These are phyloP conservation scores for Chytriomyces sp. DNA, from an alignment of 192 early-diverging fungal genomes.

Conservation along the genomic window DNA sequence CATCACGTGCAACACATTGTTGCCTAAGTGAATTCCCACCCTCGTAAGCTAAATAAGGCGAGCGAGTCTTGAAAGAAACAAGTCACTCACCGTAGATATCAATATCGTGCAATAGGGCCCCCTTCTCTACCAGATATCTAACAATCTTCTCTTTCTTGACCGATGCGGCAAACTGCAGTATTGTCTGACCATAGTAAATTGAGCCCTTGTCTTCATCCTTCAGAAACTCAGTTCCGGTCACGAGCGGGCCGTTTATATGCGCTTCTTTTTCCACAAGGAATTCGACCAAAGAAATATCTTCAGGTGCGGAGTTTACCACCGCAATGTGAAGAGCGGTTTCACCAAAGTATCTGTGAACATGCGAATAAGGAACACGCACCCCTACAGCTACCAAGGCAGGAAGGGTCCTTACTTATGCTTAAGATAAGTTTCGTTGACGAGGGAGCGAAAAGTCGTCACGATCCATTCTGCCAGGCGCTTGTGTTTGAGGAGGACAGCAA, in stretches of 20 bases:
- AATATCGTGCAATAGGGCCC: constrained; percentile 1
- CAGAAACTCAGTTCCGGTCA: constrained; percentile 19
- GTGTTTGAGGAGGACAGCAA: constrained; percentile 19
- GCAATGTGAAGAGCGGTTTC: constrained; percentile 32
- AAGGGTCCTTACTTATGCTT: neutral
- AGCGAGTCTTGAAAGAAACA: neutral
- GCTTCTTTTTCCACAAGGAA: constrained; percentile 20
- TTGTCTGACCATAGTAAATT: constrained; percentile 20
- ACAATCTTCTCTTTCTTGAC: constrained; percentile 2
- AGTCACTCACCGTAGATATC: constrained; percentile 18
- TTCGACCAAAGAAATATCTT: constrained; percentile 6
- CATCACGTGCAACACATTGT: constrained; percentile 38
- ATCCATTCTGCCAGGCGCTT: constrained; percentile 7
- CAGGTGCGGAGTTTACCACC: neutral
- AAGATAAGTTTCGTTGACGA: constrained; percentile 23
- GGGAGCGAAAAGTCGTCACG: constrained; percentile 1
- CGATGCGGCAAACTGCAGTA: constrained; percentile 22
- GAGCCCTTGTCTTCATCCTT: constrained; percentile 9
- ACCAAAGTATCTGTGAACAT: constrained; percentile 5
- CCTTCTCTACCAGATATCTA: constrained; percentile 12
- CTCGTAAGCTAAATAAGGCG: neutral
- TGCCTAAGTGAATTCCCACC: neutral
- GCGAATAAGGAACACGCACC: neutral
- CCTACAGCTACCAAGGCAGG: neutral
- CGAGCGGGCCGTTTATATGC: constrained; percentile 14